phyloP scores from a whole-genome alignment of 371 early-diverging fungal genomes.

The Saksenaea oblongispora region DNA sequence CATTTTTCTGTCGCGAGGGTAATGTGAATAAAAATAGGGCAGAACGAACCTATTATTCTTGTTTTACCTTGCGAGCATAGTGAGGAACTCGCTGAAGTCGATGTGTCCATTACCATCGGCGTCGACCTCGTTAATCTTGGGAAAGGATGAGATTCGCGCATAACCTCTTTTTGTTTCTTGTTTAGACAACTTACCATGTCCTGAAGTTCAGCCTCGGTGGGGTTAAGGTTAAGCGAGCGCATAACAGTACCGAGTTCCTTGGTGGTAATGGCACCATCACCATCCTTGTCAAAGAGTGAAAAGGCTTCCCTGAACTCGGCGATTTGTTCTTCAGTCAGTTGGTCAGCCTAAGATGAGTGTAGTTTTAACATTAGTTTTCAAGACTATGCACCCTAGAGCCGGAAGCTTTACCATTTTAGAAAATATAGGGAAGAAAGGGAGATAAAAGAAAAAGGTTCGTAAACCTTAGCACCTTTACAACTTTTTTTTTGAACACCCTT shows the following conservation, averaged over 20 bases:
- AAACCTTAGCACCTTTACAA: background rate
- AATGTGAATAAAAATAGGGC: background rate
- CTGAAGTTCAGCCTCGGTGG: conserved; percentile 81
- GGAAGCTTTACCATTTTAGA: background rate
- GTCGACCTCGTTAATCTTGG: conserved; percentile 85
- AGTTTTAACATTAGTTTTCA: background rate
- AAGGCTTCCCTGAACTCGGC: conserved; percentile 69
- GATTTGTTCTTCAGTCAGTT: conserved; percentile 91
- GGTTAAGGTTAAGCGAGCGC: conserved; percentile 87
- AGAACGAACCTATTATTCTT: background rate
- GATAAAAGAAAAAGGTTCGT: background rate
- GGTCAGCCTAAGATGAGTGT: conserved; percentile 71
- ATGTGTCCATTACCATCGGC: conserved; percentile 91
- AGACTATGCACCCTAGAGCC: background rate
- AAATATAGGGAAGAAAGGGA: background rate
- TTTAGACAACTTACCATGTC: conserved; percentile 58
- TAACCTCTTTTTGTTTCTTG: background rate
- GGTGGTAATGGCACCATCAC: conserved; percentile 89
- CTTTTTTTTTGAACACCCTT: background rate
- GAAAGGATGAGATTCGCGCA: background rate
- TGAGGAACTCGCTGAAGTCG: conserved; percentile 91
- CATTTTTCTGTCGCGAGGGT: conserved; percentile 38
- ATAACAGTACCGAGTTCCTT: conserved; percentile 90
- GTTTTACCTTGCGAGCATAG: conserved; percentile 81
- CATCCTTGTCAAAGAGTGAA: conserved; percentile 62